Evolutionary conservation across 306 rosid genomes (phyloP).

Genomic region (Dryas octopetala): DNA sequence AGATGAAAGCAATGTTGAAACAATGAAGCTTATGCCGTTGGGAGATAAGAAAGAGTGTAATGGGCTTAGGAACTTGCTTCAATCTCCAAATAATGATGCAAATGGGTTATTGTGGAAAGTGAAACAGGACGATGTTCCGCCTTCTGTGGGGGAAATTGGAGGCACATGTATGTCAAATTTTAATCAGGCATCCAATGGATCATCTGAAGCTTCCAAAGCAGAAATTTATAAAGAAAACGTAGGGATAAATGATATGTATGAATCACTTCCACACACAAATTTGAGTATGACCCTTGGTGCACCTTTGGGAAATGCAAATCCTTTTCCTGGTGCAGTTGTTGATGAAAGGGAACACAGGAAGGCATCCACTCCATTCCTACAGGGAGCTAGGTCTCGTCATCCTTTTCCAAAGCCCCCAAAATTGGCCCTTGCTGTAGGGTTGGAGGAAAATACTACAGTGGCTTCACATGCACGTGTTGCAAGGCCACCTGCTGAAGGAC

Average conservation of each 20-base stretch:
- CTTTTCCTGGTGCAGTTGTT: conserved; percentile 41
- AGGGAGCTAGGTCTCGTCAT: conserved; percentile 73
- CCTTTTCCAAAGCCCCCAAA: conserved; percentile 84
- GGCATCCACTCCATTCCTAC: conserved; percentile 53
- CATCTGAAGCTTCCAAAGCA: conserved; percentile 53
- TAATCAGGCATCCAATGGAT: conserved; percentile 53
- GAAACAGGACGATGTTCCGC: conserved; percentile 62
- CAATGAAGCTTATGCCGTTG: conserved; percentile 42
- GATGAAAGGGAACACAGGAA: conserved; percentile 71
- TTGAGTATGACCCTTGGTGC: conserved; percentile 70
- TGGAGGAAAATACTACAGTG: conserved; percentile 63
- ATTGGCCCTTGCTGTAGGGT: conserved; percentile 54
- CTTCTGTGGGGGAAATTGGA: conserved; percentile 52
- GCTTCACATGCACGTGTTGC: conserved; percentile 89
- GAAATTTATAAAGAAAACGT: conserved; percentile 51
- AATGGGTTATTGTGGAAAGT: conserved; percentile 49
- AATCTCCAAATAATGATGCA: conserved; percentile 49
- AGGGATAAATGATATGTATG: conserved; percentile 58
- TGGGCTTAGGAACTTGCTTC: conserved; percentile 66
- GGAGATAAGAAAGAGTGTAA: conserved; percentile 48
- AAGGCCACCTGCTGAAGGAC: conserved; percentile 98
- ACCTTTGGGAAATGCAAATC: conserved; percentile 53
- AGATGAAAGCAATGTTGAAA: conserved; percentile 36
- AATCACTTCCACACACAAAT: conserved; percentile 68
- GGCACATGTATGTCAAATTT: conserved; percentile 45